These are phyloP conservation scores for Paecilomyces fulvus DNA, from an alignment of 2,329 filamentous ascomycete genomes.

Conservation along the genomic window DNA sequence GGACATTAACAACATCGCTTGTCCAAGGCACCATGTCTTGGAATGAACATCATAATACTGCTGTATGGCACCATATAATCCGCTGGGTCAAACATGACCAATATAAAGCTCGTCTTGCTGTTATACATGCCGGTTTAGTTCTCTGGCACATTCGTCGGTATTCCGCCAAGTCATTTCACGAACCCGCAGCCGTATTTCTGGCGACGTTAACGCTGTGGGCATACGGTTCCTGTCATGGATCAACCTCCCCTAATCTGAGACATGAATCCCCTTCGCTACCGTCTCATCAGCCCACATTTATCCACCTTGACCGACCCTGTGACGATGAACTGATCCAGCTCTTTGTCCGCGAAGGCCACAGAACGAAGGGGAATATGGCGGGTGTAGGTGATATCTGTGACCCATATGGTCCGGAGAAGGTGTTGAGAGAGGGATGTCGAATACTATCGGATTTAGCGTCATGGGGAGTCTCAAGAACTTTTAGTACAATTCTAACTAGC, in stretches of 20 bases:
- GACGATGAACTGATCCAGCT: constrained; percentile 52
- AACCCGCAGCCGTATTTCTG: constrained; percentile 38
- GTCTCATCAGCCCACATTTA: constrained; percentile 31
- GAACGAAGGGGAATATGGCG: constrained; percentile 44
- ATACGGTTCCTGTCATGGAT: constrained; percentile 28
- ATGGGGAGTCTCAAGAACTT: constrained; percentile 29
- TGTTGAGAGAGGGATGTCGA: constrained; percentile 32
- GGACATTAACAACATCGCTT: constrained; percentile 32
- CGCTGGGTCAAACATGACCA: constrained; percentile 46
- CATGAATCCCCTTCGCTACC: constrained; percentile 4
- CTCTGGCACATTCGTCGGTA: constrained; percentile 48
- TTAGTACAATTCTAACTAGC: constrained; percentile 22
- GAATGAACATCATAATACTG: constrained; percentile 17
- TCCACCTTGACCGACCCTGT: constrained; percentile 47
- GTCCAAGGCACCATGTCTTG: constrained; percentile 22
- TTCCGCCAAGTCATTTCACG: constrained; percentile 41
- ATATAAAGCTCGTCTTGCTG: constrained; percentile 49
- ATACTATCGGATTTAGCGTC: constrained; percentile 24
- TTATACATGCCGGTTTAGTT: constrained; percentile 45
- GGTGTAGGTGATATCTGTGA: constrained; percentile 46
- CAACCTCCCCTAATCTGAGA: not conserved
- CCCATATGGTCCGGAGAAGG: constrained; percentile 27
- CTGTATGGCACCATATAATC: constrained; percentile 35
- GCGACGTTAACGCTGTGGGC: constrained; percentile 43
- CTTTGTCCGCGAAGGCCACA: constrained; percentile 44